phyloP scores from a whole-genome alignment of 169 alveolate genomes.

The Eimeria acervulina region DNA sequence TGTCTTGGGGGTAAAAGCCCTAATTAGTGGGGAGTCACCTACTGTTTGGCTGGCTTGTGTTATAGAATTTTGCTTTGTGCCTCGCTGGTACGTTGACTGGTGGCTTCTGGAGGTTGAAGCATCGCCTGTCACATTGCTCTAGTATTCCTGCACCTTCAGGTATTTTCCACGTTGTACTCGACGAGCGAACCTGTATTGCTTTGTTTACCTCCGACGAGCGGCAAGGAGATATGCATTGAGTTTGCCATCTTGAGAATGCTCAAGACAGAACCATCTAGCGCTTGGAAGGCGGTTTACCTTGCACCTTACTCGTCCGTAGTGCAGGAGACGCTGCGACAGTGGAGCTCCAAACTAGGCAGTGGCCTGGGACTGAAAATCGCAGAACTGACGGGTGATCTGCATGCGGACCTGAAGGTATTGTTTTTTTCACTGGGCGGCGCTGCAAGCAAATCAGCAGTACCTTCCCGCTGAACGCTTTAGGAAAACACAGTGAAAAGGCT shows the following conservation, averaged over 20 bases:
- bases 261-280: constrained; percentile 82
- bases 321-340: constrained; percentile 85
- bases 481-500: not conserved
- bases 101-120: not conserved
- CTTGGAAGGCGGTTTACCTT: constrained; percentile 87
- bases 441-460: not conserved
- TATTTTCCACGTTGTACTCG: constrained; percentile 87
- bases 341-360: constrained; percentile 87
- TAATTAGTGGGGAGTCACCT: not conserved
- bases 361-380: constrained; percentile 83
- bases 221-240: constrained; percentile 93
- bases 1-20: not conserved
- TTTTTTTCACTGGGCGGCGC: not conserved
- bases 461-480: not conserved
- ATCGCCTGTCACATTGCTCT: not conserved
- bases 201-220: constrained; percentile 97
- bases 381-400: constrained; percentile 84
- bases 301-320: constrained; percentile 87
- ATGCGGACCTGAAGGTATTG: constrained; percentile 81
- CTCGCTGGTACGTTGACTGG: not conserved
- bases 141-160: not conserved
- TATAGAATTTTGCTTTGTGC: not conserved
- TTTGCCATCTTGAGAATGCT: constrained; percentile 95
- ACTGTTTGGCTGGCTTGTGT: not conserved
- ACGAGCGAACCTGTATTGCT: constrained; percentile 94